Evolutionary conservation across 1,139 yeast species (phyloP), one percentile per base, ranked within the genome.

Genomic region (Candida dubliniensis): DNA sequence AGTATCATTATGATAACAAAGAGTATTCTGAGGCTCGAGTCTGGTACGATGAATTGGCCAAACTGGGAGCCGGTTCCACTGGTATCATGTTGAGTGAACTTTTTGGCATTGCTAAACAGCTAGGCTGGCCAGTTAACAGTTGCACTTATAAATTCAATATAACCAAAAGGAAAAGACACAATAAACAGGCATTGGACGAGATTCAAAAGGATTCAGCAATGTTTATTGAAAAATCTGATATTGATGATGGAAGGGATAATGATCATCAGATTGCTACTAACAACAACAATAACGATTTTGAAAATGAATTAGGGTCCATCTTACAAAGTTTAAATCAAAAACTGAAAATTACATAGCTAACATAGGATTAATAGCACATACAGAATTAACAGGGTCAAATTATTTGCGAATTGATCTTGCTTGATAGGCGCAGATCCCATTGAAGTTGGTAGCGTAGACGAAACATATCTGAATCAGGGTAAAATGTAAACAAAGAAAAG

Each of bases 21-120:
- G 72, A 72, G 41, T 52, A 50, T 47, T 57, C 57, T 0, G 51
- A 52, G 13, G 74, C 77, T 1, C 61, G 65, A 42, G 40, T 58
- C 11, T 74, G 78, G 78, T 73, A 69, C 50, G 55, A 61, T n/a
- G 60, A 69, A 34, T 48, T 74, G 34, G 63, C 66, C 3, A 58
- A 56, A 24, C 58, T 62, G 43, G 76, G 74, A 1, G 68, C 68
- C 4, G 48, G 48, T 13, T 56, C 72, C 8, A 58, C 57, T 0
- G 60, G 66, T 0, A 42, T 42, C 1, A 63, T 67, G 2, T 63
- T 69, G 26, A 64, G 58, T 31, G 57, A 63, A n/a, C 46, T 74
- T 1, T 66, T 62, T 45, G 48, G 47, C 32, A 69, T 72, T 1
- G 76, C 76, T 1, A 57, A 67, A 29, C 67, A 67, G 43, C 51